Evolutionary conservation across 2,329 filamentous ascomycete genomes (phyloP).

Genomic region (Fusarium pilosicola): DNA sequence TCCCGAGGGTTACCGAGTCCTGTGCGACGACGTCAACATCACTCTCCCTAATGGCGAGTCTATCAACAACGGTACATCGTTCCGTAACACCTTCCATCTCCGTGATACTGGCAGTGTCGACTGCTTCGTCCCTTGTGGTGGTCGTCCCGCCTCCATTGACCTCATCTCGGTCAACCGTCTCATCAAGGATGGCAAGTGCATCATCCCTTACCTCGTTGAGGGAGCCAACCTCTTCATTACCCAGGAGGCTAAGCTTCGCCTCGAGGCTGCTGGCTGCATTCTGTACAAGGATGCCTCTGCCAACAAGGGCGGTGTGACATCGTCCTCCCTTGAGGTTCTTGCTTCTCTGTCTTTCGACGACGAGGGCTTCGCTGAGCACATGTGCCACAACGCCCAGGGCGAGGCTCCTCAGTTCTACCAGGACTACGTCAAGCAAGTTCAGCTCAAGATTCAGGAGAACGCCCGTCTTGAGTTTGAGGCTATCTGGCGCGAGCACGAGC

Average conservation of each 20-base stretch:
- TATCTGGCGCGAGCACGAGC: conserved; percentile 93
- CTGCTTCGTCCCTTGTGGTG: conserved; percentile 94
- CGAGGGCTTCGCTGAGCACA: conserved; percentile 85
- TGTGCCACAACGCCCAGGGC: conserved; percentile 83
- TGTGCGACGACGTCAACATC: conserved; percentile 90
- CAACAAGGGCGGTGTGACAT: conserved; percentile 98
- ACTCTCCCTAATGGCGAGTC: conserved; percentile 88
- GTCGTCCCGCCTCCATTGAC: conserved; percentile 95
- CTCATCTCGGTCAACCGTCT: conserved; percentile 86
- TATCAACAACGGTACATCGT: conserved; percentile 89
- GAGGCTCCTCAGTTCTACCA: conserved; percentile 90
- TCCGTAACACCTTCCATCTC: conserved; percentile 98
- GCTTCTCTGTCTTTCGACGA: conserved; percentile 96
- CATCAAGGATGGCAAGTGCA: conserved; percentile 87
- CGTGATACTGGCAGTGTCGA: conserved; percentile 82
- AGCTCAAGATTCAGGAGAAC: conserved; percentile 90
- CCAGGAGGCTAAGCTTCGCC: conserved; percentile 93
- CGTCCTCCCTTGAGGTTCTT: conserved; percentile 94
- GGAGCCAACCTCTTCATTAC: conserved; percentile 99
- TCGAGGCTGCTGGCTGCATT: conserved; percentile 94
- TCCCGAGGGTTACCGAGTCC: conserved; percentile 85
- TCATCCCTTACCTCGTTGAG: conserved; percentile 95
- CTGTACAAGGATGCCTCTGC: conserved; percentile 98
- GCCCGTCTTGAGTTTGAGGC: conserved; percentile 96
- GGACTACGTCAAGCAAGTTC: conserved; percentile 90